A percentile compares a stretch with the other conserved stretches of the same genome.
These are phyloP conservation scores for Inonotus obliquus DNA, from an alignment of 1,284 basidiomycete genomes.

Conservation along the genomic window DNA sequence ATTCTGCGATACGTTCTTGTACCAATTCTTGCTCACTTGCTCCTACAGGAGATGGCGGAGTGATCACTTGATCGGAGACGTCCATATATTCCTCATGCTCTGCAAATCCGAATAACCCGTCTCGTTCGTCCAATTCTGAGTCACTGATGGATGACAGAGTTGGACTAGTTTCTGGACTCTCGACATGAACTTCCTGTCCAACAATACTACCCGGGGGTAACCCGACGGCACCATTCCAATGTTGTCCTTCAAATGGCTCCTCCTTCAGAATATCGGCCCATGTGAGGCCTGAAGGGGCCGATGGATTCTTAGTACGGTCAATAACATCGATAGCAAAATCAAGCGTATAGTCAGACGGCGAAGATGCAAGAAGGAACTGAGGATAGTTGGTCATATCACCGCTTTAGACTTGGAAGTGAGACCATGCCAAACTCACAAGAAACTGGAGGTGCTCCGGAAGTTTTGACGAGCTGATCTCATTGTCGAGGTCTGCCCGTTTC, in stretches of 20 bases:
- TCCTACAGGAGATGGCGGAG: constrained; percentile 1
- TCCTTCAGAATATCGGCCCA: constrained; percentile 74
- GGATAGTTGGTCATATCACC: background rate
- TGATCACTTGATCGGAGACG: constrained; percentile 19
- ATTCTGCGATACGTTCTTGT: background rate
- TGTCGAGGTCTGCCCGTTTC: constrained; percentile 53
- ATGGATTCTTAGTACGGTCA: constrained; percentile 41
- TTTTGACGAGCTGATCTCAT: constrained; percentile 51
- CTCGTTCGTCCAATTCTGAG: constrained; percentile 36
- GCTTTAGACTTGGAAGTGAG: background rate
- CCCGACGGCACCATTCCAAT: constrained; percentile 64
- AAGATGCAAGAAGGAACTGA: constrained; percentile 54
- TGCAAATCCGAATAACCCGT: constrained; percentile 40
- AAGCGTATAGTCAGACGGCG: constrained; percentile 44
- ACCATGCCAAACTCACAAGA: constrained; percentile 41
- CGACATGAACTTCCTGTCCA: constrained; percentile 38
- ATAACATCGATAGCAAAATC: constrained; percentile 48
- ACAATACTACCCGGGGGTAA: constrained; percentile 38
- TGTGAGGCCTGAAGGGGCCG: constrained; percentile 41
- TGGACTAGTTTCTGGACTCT: constrained; percentile 40
- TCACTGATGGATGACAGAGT: constrained; percentile 44
- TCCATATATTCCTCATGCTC: constrained; percentile 40
- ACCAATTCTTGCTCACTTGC: background rate
- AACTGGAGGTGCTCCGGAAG: constrained; percentile 68
- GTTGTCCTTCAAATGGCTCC: constrained; percentile 74